Evolutionary conservation across 2,329 filamentous ascomycete genomes (phyloP), one percentile per base, ranked within the genome.

Genomic region (Cladorrhinum sp.): DNA sequence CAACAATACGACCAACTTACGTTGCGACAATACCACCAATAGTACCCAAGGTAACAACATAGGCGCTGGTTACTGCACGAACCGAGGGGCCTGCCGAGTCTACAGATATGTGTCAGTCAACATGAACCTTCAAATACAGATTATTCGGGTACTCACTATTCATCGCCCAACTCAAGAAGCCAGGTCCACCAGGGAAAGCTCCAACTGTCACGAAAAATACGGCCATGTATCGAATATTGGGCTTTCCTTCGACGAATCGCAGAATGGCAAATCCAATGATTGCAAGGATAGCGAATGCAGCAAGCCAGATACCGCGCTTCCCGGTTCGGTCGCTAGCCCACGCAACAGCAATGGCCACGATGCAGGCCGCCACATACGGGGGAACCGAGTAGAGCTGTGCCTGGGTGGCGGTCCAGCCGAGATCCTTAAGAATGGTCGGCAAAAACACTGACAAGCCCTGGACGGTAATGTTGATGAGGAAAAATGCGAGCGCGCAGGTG

Each of bases 401-500:
- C 53, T 71, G 68, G 7, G 74, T 73, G 2, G 71, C 64, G 20
- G 73, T 69, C 73, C 75, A 80, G 22, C 73, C 70, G 25, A 80
- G 66, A 25, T 79, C 74, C 18, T 65, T 69, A n/a, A 81, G 70
- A 55, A 80, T 77, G n/a, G 77, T 80, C 12, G 77, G 78, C 68
- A 80, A 72, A 66, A 81, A 81, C n/a, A 80, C 77, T 8, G 78
- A 80, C 12, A 80, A 66, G 1, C 78, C 78, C 62, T 85, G 82
- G 1, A 86, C 82, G 1, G 82, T 85, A 66, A 86, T 80, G 71
- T 86, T 85, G 74, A 84, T 81, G 66, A 79, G 74, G 73, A 85
- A 83, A 75, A 85, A 85, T 6, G 82, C 82, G 4, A 79, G 67
- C 1, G 81, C 82, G 68, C 82, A 85, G 45, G 84, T 80, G 67